Base-by-base conservation (phyloP, 1,139 yeast genomes). In the Wickerhamiella pararugosa region DNA sequence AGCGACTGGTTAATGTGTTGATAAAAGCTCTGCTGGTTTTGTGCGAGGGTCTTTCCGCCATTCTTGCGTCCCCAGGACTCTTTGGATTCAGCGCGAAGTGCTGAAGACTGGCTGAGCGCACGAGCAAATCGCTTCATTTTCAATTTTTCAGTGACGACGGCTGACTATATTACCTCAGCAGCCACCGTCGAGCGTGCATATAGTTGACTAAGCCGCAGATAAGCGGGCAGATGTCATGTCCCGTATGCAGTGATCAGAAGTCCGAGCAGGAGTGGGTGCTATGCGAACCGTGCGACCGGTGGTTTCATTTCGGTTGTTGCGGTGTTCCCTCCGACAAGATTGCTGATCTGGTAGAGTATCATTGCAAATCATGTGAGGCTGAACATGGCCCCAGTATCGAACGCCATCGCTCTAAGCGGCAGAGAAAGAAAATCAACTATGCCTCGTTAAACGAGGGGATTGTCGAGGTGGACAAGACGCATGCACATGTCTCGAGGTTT, bases 241-340 rank as follows among this genome's bases (percentile, higher is more conserved):
- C 21, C 21, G 21, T 15, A 15, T 15, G 34, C n/a, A 32, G 34
- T 6, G 30, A 7, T 5, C 29, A 34, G 15, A 39, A 28, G 27
- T 37, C 21, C 4, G 21, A 15, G 21, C 21, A 37, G 6, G 40
- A 49, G 30, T 79, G 87, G 90, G 62, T 79, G 8, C 73, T 68
- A 44, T 80, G 92, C 54, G 77, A 73, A 32, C 53, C 56, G 3
- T 80, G 92, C 55, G 51, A 61, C 9, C 64, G 61, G 43, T 79
- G 90, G 90, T 76, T 57, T 54, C 92, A 80, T 54, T 55, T 63
- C 9, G 53, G 51, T 5, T 80, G 92, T 56, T 53, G 75, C 3
- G 52, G 58, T 0, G 50, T 76, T 26, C 50, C 67, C 0, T 48
- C 55, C 2, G 51, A 57, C 1, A 67, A 67, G 8, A 60, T 72